Evolutionary conservation across 139 green algal species (phyloP).

Genomic region (Picocystis salinarum): DNA sequence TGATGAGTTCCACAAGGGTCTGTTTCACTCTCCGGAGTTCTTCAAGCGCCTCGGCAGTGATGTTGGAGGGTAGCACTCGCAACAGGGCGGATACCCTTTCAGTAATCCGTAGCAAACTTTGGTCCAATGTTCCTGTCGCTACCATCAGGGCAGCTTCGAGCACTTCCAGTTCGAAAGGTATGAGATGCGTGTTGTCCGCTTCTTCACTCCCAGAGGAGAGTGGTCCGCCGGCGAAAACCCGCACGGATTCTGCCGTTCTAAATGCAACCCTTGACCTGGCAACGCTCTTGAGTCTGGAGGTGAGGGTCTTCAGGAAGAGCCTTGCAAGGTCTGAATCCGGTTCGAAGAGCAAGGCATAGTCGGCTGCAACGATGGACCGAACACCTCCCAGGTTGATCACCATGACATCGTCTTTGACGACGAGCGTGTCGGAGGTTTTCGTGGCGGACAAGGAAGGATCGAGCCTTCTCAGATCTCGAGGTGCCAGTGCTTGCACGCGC

Average conservation of each 20-base stretch:
- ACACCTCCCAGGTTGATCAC: constrained; percentile 72
- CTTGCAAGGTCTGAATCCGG: constrained; percentile 15
- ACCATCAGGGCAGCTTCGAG: constrained; percentile 72
- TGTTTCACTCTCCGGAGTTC: constrained; percentile 76
- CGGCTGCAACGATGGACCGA: constrained; percentile 44
- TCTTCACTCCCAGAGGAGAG: neutral
- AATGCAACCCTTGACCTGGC: too few relatives aligned
- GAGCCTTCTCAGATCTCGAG: constrained; percentile 73
- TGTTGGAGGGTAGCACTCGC: constrained; percentile 56
- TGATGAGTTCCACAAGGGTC: constrained; percentile 23
- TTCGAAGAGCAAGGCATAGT: constrained; percentile 77
- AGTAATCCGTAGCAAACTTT: constrained; percentile 45
- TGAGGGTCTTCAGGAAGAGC: constrained; percentile 7
- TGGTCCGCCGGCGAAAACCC: too few relatives aligned
- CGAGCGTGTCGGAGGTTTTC: constrained; percentile 7
- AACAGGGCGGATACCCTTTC: constrained; percentile 40
- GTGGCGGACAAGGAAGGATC: constrained; percentile 63
- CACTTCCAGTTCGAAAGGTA: constrained; percentile 83
- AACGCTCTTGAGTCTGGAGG: neutral
- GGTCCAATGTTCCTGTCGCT: constrained; percentile 62
- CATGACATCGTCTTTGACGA: constrained; percentile 44
- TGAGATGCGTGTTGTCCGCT: constrained; percentile 6
- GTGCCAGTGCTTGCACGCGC: constrained; percentile 52
- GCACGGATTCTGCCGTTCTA: too few relatives aligned
- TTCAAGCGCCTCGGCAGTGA: constrained; percentile 80